These are phyloP conservation scores for Boechera stricta DNA, from an alignment of 345 rosid species.

Conservation along the genomic window DNA sequence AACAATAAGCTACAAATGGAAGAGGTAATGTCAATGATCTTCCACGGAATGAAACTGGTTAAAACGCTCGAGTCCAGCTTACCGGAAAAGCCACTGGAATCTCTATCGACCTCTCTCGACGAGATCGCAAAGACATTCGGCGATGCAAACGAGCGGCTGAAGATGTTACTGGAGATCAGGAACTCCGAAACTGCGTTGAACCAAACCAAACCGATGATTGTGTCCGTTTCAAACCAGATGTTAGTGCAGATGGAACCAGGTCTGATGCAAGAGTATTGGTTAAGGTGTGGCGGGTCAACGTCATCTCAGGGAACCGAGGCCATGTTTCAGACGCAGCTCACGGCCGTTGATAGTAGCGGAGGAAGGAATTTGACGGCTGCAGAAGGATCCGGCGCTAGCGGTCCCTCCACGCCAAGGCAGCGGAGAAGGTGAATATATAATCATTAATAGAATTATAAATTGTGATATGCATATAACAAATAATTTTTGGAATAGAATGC, in stretches of 20 bases:
- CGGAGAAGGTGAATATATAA: slow-evolving; percentile 49
- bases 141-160: slow-evolving; percentile 48
- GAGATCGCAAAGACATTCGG: slow-evolving; percentile 48
- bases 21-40: slow-evolving; percentile 52
- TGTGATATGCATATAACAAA: background rate
- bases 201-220: slow-evolving; percentile 17
- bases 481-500: background rate
- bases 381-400: slow-evolving; percentile 28
- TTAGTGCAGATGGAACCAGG: slow-evolving; percentile 39
- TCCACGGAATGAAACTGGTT: slow-evolving; percentile 56
- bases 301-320: slow-evolving; percentile 28
- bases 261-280: slow-evolving; percentile 49
- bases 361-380: slow-evolving; percentile 27
- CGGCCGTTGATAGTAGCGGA: slow-evolving; percentile 21
- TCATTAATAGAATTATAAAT: background rate
- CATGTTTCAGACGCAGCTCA: slow-evolving; percentile 26
- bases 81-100: slow-evolving; percentile 44
- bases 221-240: slow-evolving; percentile 40
- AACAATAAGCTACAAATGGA: slow-evolving; percentile 39
- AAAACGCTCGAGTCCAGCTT: slow-evolving; percentile 58
- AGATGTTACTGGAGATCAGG: slow-evolving; percentile 19
- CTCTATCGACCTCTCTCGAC: slow-evolving; percentile 50
- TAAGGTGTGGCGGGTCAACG: slow-evolving; percentile 38
- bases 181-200: slow-evolving; percentile 22
- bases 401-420: slow-evolving; percentile 49